phyloP scores from a whole-genome alignment of 2,329 filamentous ascomycete genomes.

The Tolypocladium ovalisporum region DNA sequence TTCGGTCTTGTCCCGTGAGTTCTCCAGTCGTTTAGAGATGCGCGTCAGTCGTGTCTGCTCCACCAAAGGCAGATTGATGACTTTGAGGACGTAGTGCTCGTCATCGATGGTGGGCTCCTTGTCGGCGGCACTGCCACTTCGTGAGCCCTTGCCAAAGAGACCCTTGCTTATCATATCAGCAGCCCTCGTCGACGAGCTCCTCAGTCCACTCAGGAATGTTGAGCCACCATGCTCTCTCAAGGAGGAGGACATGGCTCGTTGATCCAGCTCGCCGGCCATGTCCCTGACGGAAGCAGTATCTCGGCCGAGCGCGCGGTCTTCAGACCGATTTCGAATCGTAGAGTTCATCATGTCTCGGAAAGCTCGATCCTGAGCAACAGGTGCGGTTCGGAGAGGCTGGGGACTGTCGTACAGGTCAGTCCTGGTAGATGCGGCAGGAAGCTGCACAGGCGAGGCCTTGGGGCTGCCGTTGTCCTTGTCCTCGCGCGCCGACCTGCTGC shows the following conservation, averaged over 20 bases:
- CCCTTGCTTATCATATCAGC: constrained; percentile 75
- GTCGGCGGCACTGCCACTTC: constrained; percentile 60
- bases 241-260: constrained; percentile 36
- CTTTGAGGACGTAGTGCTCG: constrained; percentile 72
- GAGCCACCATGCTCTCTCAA: constrained; percentile 51
- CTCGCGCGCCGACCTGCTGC: constrained; percentile 40
- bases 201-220: constrained; percentile 62
- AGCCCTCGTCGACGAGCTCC: constrained; percentile 60
- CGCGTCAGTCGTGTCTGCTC: constrained; percentile 85
- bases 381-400: constrained; percentile 46
- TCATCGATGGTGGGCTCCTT: constrained; percentile 58
- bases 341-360: constrained; percentile 59
- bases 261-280: constrained; percentile 34
- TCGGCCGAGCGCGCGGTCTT: constrained; percentile 47
- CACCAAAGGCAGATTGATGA: constrained; percentile 76
- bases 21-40: constrained; percentile 80
- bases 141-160: constrained; percentile 66
- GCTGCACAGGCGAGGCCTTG: constrained; percentile 19
- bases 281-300: constrained; percentile 32
- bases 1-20: constrained; percentile 88
- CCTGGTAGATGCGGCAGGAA: constrained; percentile 13
- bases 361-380: constrained; percentile 53
- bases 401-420: constrained; percentile 17
- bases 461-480: constrained; percentile 35
- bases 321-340: constrained; percentile 57